Base-by-base conservation (phyloP, 768 basidiomycete genomes). In the Porpolomopsis calyptriformis region DNA sequence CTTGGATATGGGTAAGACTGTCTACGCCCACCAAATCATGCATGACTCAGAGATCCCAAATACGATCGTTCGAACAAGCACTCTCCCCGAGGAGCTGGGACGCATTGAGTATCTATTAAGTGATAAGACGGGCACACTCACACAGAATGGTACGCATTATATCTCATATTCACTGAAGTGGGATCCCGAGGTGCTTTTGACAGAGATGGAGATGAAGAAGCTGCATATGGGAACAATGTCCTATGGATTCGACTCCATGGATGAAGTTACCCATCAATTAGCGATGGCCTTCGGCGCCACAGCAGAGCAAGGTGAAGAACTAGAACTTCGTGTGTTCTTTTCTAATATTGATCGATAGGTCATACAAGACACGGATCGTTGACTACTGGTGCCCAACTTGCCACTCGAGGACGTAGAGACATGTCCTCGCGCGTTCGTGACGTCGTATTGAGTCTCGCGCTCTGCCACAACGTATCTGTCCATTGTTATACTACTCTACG, bases 151-250 rank as follows among this genome's bases (percentile, higher is more conserved):
- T 91, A 49, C 22, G 75, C 58, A 41, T 16, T 26, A n/a, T 18
- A 40, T 47, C 47, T 20, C 29, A 19, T 14, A 16, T 19, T 31
- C 27, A 10, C 18, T 6, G 37, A 20, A 12, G 18, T 24, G 45
- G 20, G 14, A 27, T 11, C 6, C 10, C 8, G 39, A 4, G 16
- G 23, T 34, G 12, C 18, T 18, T 24, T 16, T 19, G 14, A 3
- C 61, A 97, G 94, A 97, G 61, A 99, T 99, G 96, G 94, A 98
- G 64, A 87, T 98, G 85, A 92, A 85, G 71, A 99, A 96, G 61
- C 69, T 99, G 23, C 96, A 98, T 57, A 89, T 98, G 85, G 96
- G 96, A 4, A 99, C 96, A 1, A 89, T 97, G 77, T 93, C 90
- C 0, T 99, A 93, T 57, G 93, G 89, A 1, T 82, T 71, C 52